Percentiles rank a stretch among this genome's conserved stretches.
These are phyloP conservation scores for Thalassiosira tumida DNA, from an alignment of 352 stramenopile species.

Conservation along the genomic window DNA sequence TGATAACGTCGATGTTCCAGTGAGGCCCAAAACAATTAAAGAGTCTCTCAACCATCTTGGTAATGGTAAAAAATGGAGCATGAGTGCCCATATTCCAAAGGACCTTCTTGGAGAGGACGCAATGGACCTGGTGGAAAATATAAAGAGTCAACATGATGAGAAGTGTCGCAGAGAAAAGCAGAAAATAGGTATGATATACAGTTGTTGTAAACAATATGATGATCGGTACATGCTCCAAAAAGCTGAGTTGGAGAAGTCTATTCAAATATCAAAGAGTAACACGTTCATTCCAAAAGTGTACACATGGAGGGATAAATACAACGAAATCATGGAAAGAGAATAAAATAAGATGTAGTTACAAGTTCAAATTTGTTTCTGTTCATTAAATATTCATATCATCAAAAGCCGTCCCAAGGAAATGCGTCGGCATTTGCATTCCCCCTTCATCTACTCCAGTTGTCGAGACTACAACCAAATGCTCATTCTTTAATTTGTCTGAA, in stretches of 20 bases:
- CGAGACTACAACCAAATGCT: neutral
- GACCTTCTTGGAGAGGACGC: neutral
- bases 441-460: neutral
- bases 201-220: neutral
- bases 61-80: slow-evolving; percentile 4
- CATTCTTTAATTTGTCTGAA: neutral
- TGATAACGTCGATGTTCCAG: no score
- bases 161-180: neutral
- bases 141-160: neutral
- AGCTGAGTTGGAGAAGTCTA: neutral
- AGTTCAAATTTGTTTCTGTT: no score
- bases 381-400: no score
- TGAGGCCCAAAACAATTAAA: no score
- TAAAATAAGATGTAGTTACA: no score
- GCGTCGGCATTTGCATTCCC: no score
- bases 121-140: neutral
- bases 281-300: neutral
- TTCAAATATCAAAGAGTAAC: neutral
- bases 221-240: neutral
- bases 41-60: no score
- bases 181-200: neutral
- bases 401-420: no score
- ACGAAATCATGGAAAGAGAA: neutral
- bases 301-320: neutral
- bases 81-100: neutral